A percentile compares a stretch with the other conserved stretches of the same genome.
These are phyloP conservation scores for Arbutus unedo DNA, from an alignment of 148 eudicot genomes.

Conservation along the genomic window DNA sequence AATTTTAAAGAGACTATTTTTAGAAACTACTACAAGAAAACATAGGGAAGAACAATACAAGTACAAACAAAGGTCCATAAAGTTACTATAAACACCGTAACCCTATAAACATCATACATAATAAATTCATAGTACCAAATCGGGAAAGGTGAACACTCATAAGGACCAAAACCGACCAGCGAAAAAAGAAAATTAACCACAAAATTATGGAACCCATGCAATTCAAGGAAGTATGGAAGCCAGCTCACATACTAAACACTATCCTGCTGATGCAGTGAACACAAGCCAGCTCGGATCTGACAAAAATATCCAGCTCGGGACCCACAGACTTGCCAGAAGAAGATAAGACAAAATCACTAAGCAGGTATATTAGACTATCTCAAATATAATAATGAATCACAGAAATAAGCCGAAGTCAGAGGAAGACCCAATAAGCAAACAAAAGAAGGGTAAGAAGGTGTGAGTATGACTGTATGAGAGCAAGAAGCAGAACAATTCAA, in stretches of 20 bases:
- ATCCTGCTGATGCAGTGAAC: neutral
- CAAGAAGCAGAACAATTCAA: neutral
- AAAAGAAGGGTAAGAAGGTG: neutral
- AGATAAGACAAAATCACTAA: neutral
- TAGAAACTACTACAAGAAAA: neutral
- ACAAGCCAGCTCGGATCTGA: neutral
- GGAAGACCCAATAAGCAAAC: neutral
- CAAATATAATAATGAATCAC: neutral
- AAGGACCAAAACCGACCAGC: neutral
- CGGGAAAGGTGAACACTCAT: neutral
- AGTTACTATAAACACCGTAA: neutral
- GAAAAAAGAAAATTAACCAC: neutral
- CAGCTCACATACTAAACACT: neutral
- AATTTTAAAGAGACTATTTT: neutral
- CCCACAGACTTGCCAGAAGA: neutral
- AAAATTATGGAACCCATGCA: neutral
- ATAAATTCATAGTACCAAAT: neutral
- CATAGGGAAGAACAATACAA: neutral
- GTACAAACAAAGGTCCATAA: conserved; percentile 1
- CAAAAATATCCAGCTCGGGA: no score
- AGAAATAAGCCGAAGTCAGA: neutral
- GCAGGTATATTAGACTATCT: neutral
- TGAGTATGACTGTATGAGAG: neutral
- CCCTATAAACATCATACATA: neutral
- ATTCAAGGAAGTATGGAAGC: neutral